Evolutionary conservation across 208 protist genomes (phyloP), one percentile per base, ranked within the genome.

Genomic region (Acanthamoeba triangularis): DNA sequence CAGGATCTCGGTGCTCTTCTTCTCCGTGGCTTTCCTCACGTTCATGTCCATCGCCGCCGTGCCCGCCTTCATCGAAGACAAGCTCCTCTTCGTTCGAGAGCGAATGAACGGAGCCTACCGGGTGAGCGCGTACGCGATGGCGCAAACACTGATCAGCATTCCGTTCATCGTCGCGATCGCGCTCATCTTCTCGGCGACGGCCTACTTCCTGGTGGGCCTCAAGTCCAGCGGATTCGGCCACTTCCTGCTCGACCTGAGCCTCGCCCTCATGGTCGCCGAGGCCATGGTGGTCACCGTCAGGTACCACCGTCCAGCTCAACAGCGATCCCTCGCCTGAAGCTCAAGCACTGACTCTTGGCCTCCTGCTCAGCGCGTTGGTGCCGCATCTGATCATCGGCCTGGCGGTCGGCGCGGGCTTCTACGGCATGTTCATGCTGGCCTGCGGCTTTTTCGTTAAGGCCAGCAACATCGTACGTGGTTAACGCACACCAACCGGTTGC

Each of bases 21-120:
- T 94, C 69, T 74, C 69, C 25, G 90, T 94, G 8, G 90, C 90
- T 25, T 94, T 94, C 65, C 90, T 94, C 28, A 94, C 90, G 0
- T 94, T 94, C 90, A 94, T 94, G 90, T 94, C 90, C n/a, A 80
- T 94, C n/a, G 61, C 90, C 11, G 90, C 90, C 11, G 47, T 94
- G 13, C 90, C 90, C 30, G 69, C 90, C 4, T 94, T 94, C 90
- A 82, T 94, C 28, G 90, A 94, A 35, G 90, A 94, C 47, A 69
- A 78, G 33, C 65, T 82, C 25, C 47, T 94, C 11, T 94, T 94
- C 23, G 65, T 94, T 18, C 56, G 90, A 65, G 90, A 94, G 25
- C 37, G 90, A 20, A 74, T 82, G 90, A 94, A 94, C 90, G 90
- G 90, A 10, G 90, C 90, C n/a, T 94, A 94, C 52, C 30, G 82